Evolutionary conservation across 2,329 filamentous ascomycete species (phyloP), one percentile per base, ranked within the genome.

Genomic region (Parafenestella ontariensis): DNA sequence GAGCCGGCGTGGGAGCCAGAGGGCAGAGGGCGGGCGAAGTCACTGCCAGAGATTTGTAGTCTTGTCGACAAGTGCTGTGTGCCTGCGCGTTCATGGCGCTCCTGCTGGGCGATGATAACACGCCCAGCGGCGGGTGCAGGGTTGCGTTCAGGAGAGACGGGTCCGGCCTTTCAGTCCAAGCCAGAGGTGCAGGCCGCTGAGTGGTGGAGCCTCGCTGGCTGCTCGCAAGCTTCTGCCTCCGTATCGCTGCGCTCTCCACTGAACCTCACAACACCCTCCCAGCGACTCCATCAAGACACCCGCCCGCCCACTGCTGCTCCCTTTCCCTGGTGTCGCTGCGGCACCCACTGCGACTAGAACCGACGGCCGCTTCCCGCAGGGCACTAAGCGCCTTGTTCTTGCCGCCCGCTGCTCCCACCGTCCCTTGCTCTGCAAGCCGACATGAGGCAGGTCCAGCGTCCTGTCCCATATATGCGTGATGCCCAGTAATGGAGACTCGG

Each of bases 391-490:
- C 63, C 62, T 56, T 63, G 61, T 61, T 58, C 58, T 57, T 64
- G 55, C 50, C 48, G 58, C 58, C 62, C 49, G 42, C 46, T 49
- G 41, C 42, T 28, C 26, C 40, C 48, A 46, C 47, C 63, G 59
- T 64, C 62, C 59, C 61, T 68, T 65, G 59, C 62, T 65, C 65
- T 62, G 59, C 64, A 59, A 69, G 66, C 65, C 69, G 69, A 67
- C 68, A 75, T 75, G 73, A 73, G 73, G 73, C 73, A 74, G 73
- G 71, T 66, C 59, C 59, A 57, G 67, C 58, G 68, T 71, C 72
- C 72, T 74, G 71, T 72, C 70, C 65, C 64, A 55, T 59, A 65
- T 60, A 65, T 72, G 69, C 71, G 72, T 74, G 52, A 76, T 76
- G 73, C 72, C 71, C 69, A 76, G 71, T 72, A 76, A 74, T 74